Evolutionary conservation across 345 rosid genomes (phyloP), one percentile per base, ranked within the genome.

Genomic region (Cardamine chenopodiifolia): DNA sequence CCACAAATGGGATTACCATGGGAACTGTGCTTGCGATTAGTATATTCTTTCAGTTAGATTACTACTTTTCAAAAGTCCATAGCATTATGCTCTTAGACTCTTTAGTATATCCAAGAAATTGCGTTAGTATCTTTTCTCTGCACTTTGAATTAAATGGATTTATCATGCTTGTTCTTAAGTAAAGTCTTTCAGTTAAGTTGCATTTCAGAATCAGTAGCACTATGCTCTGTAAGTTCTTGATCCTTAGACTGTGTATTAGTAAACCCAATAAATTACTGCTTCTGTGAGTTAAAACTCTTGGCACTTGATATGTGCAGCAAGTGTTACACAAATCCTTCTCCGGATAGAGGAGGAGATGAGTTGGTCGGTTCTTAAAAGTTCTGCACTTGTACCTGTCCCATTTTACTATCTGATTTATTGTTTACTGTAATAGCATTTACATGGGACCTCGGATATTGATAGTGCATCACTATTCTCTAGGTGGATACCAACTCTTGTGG

Each of bases 401-500:
- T 62, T n/a, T n/a, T n/a, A n/a, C n/a, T n/a, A n/a, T n/a, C n/a
- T n/a, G n/a, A n/a, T 62, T 64, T 31, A 73, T 25, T 75, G 40
- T 34, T 48, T 58, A 58, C 42, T 23, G 20, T 61, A 17, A 17
- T 25, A 35, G 45, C 34, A 23, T 22, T 22, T 32, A 71, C 22
- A 76, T 70, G 79, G 85, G 86, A 66, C 35, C 86, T 80, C 3
- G 26, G 47, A 52, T 58, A 40, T 52, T 52, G 73, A 63, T 74
- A 45, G 49, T 72, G 75, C 61, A 81, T 69, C 77, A 71, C 71
- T 64, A 73, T 69, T 65, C 67, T 79, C 71, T 52, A 60, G 84
- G 81, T 85, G 86, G 84, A 86, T 79, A 80, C 84, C 85, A 82
- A 85, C 76, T 77, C 79, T 56, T 74, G 74, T 61, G 74, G 79